These are phyloP conservation scores for Exophiala bonariae DNA, from an alignment of 2,329 filamentous ascomycete species.

Conservation along the genomic window DNA sequence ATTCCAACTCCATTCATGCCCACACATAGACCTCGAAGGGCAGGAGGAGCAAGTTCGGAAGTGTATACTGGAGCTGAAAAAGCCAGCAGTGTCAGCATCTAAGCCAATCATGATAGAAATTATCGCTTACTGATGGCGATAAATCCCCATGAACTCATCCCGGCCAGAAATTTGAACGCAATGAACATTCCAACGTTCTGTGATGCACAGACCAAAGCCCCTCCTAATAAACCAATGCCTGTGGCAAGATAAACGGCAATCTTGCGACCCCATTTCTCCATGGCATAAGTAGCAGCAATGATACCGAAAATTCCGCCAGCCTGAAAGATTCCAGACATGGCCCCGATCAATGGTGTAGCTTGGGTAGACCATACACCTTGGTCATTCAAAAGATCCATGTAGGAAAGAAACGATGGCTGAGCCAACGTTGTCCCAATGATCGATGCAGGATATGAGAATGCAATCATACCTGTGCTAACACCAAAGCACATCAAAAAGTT, in stretches of 20 bases:
- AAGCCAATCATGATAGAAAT: slow-evolving; percentile 1
- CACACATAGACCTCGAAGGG: slow-evolving; percentile 10
- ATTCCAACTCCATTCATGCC: slow-evolving; percentile 9
- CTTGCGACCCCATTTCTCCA: slow-evolving; percentile 37
- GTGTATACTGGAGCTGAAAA: slow-evolving; percentile 29
- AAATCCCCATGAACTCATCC: slow-evolving; percentile 32
- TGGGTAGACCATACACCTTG: slow-evolving; percentile 1
- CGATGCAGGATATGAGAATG: slow-evolving; percentile 7
- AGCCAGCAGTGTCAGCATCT: slow-evolving; percentile 28
- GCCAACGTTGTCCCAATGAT: slow-evolving; percentile 24
- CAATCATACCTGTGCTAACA: background rate
- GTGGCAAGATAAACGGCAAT: slow-evolving; percentile 34
- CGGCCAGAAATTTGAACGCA: slow-evolving; percentile 42
- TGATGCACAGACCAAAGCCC: slow-evolving; percentile 36
- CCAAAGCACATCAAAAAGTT: slow-evolving; percentile 3
- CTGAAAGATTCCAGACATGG: slow-evolving; percentile 13
- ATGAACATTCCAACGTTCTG: slow-evolving; percentile 10
- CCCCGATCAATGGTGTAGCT: slow-evolving; percentile 9
- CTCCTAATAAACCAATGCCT: slow-evolving; percentile 34
- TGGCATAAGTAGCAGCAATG: background rate
- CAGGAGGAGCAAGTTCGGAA: slow-evolving; percentile 13
- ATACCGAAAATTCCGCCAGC: slow-evolving; percentile 39
- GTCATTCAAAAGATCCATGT: slow-evolving; percentile 8
- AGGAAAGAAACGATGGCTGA: slow-evolving; percentile 45
- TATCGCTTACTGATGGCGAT: slow-evolving; percentile 15